Conservation (phyloP, 1,139 yeast species). For the Fermentozyma sake region DNA sequence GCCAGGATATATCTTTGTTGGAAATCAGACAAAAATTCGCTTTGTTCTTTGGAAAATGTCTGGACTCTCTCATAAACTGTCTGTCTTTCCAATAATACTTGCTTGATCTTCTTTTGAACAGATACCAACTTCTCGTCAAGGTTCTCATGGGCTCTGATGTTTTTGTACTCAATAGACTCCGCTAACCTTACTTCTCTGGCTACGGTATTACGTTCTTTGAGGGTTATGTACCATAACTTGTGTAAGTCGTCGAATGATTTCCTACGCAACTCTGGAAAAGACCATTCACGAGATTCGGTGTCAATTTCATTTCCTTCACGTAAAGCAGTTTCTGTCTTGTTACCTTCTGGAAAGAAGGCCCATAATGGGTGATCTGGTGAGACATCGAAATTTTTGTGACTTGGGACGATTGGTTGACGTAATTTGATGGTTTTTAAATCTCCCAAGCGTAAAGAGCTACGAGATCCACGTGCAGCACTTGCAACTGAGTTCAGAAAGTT, state of each 20-base stretch:
- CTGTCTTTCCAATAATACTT: conserved; percentile 83
- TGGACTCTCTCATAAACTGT: conserved; percentile 64
- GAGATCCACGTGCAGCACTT: conserved; percentile 19
- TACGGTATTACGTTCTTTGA: conserved; percentile 77
- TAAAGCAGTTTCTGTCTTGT: conserved; percentile 44
- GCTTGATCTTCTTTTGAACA: conserved; percentile 62
- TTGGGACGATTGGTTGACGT: conserved; percentile 84
- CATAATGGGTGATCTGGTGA: conserved; percentile 90
- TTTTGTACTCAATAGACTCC: conserved; percentile 24
- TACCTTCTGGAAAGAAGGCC: conserved; percentile 76
- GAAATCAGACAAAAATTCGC: conserved; percentile 53
- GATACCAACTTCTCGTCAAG: conserved; percentile 34
- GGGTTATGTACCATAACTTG: conserved; percentile 80
- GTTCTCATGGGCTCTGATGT: conserved; percentile 21
- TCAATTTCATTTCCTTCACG: conserved; percentile 58
- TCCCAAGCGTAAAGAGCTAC: conserved; percentile 26
- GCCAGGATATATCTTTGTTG: conserved; percentile 54
- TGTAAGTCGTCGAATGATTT: conserved; percentile 92
- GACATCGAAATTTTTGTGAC: conserved; percentile 64
- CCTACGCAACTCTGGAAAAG: conserved; percentile 80
- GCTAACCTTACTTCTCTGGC: conserved; percentile 65
- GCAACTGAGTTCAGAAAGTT: conserved; percentile 15
- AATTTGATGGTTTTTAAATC: conserved; percentile 38
- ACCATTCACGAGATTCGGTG: conserved; percentile 73
- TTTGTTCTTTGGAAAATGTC: conserved; percentile 41